These are phyloP conservation scores for Antitrichia curtipendula DNA, from an alignment of 225 moss, liverwort and hornwort genomes.

Conservation along the genomic window DNA sequence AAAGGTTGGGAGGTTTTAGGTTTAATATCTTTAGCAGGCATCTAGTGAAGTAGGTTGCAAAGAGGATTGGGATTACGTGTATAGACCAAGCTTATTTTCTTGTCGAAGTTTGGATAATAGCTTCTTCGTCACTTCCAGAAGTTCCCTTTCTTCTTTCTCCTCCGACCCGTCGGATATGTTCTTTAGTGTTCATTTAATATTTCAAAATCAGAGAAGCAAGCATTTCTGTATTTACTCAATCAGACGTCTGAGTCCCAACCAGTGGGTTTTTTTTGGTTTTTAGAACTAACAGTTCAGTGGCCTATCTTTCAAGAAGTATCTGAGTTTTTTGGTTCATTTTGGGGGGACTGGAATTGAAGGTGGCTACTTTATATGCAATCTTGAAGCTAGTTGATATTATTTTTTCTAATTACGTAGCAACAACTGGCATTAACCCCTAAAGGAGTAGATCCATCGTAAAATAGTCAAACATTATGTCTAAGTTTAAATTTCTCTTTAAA, in stretches of 20 bases:
- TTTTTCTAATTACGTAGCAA: not conserved
- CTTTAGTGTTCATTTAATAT: not conserved
- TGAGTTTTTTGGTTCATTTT: not conserved
- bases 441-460: no score
- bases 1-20: not conserved
- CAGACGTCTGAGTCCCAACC: not conserved
- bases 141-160: not conserved
- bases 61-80: not conserved
- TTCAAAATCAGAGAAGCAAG: not conserved
- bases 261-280: not conserved
- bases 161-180: not conserved
- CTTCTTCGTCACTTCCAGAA: not conserved
- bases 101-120: not conserved
- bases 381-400: not conserved
- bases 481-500: no score
- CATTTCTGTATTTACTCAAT: not conserved
- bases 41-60: not conserved
- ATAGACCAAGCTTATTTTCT: constrained; percentile 1
- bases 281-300: not conserved
- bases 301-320: not conserved
- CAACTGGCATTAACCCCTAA: not conserved
- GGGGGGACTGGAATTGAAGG: not conserved
- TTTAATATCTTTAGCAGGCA: not conserved
- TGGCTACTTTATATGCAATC: not conserved
- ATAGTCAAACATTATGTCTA: no score